Percentiles rank a stretch among this genome's conserved stretches.
Conservation (phyloP, 179 eudicot genomes). For the Spinacia oleracea region DNA sequence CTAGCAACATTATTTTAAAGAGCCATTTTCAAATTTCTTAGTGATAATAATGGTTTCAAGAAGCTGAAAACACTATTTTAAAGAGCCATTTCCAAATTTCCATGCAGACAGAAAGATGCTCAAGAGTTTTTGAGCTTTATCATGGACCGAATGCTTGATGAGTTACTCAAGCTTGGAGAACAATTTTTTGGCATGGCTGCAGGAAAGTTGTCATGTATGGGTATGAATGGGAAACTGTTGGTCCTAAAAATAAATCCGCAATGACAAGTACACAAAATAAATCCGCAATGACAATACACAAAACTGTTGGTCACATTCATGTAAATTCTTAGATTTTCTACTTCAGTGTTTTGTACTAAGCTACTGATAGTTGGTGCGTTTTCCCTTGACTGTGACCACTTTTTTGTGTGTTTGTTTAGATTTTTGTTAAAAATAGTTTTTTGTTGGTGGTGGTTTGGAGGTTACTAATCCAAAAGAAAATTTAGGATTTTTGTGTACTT, state of each 20-base stretch:
- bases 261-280: conserved; percentile 93
- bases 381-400: neutral
- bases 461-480: neutral
- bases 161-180: conserved; percentile 81
- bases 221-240: conserved; percentile 98
- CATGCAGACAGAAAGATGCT: conserved; percentile 90
- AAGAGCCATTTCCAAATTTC: neutral
- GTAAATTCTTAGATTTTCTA: neutral
- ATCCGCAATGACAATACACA: no score
- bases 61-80: no score
- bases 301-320: neutral
- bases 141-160: conserved; percentile 90
- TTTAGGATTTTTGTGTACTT: neutral
- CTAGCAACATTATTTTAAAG: neutral
- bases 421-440: neutral
- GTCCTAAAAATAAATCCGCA: conserved; percentile 95
- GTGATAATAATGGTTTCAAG: no score
- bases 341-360: neutral
- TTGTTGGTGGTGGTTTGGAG: neutral
- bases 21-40: no score
- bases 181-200: conserved; percentile 44
- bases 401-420: neutral
- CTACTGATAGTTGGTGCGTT: neutral
- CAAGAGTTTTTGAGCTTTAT: conserved; percentile 88
- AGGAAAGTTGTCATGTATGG: conserved; percentile 45